Conservation (phyloP, 2,329 filamentous ascomycete species). For the Fusarium nelsonii region DNA sequence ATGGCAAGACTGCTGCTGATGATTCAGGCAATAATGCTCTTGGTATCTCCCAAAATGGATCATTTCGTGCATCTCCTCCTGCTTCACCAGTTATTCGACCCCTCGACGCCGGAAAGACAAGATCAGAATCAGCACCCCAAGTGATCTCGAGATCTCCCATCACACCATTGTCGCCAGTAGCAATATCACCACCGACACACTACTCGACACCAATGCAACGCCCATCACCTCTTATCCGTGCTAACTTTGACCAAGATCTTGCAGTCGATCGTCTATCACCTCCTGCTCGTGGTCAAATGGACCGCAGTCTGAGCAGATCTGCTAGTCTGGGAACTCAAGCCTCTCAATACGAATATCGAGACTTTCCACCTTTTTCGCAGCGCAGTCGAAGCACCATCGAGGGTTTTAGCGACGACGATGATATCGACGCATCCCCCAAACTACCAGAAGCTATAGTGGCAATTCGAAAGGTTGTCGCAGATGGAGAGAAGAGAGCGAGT, state of each 20-base stretch:
- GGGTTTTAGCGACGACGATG: constrained; percentile 44
- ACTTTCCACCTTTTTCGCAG: constrained; percentile 55
- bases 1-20: neutral
- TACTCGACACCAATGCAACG: constrained; percentile 50
- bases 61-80: constrained; percentile 40
- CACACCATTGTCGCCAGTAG: constrained; percentile 46
- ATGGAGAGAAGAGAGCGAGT: constrained; percentile 33
- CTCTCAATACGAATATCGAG: constrained; percentile 51
- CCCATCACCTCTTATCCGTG: constrained; percentile 52
- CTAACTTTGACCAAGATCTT: constrained; percentile 55
- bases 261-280: constrained; percentile 56
- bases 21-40: constrained; percentile 50
- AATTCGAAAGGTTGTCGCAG: constrained; percentile 46
- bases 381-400: constrained; percentile 51
- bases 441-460: constrained; percentile 53
- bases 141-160: constrained; percentile 21
- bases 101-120: constrained; percentile 40
- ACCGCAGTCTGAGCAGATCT: constrained; percentile 52
- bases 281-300: constrained; percentile 48
- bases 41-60: constrained; percentile 50
- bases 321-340: constrained; percentile 52
- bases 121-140: constrained; percentile 50
- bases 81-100: constrained; percentile 52
- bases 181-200: constrained; percentile 48
- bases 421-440: constrained; percentile 50